Base-by-base conservation (phyloP, 257 asterid species). In the Euphrasia confusa region DNA sequence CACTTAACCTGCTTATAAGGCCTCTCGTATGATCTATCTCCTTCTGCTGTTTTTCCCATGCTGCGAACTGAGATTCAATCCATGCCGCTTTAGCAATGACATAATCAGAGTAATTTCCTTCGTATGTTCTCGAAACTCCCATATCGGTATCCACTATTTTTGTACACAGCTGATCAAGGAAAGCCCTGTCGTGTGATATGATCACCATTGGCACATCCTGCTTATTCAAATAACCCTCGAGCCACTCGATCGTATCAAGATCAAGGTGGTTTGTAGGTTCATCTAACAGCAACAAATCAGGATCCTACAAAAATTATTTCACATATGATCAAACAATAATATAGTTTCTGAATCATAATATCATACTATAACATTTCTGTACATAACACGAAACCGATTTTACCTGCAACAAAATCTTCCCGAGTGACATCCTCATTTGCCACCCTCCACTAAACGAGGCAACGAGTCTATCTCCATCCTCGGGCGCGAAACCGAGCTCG, bases 381-480 rank as follows among this genome's bases (percentile, higher is more conserved):
- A 37, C 42, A 37, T 37, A 37, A 37, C 42, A 37, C 42, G 2
- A 9, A 37, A 9, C 42, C 3, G 42, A 13, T 10, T 70, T 69
- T 84, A 89, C 98, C 98, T 92, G 99, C 77, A 93, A 76, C 53
- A 93, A 75, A 78, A 87, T 89, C 88, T 89, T 93, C 58, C 99
- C 99, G 17, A 93, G 86, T n/a, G 97, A 87, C 94, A 93, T 93
- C 78, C 99, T 85, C 99, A 93, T 93, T 67, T 93, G 99, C 99
- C 99, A 93, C 45, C 99, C 99, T 58, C 99, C 79, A 65, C 99
- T 93, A 72, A 89, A 93, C 1, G 99, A 93, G 5, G 99, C 99
- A 67, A 93, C 99, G 5, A 93, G 93, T 79, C 97, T 84, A 67
- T 93, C 97, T 0, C 83, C 77, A 70, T 93, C 99, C 81, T 93